A percentile compares a stretch with the other conserved stretches of the same genome.
phyloP scores from a whole-genome alignment of 164 flowering plant species.

The Magnolia officinalis region DNA sequence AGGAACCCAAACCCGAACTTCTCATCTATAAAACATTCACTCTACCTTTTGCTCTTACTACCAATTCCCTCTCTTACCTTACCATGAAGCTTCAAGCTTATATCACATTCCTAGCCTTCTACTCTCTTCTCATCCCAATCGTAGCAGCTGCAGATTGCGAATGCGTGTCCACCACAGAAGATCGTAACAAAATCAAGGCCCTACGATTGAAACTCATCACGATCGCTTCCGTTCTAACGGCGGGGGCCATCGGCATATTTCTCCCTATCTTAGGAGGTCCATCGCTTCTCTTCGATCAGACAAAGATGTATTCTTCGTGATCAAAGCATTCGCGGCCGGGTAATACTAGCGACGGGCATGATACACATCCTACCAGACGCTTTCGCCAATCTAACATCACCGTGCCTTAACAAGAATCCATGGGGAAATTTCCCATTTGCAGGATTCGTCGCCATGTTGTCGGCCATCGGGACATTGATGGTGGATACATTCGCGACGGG shows the following conservation, averaged over 20 bases:
- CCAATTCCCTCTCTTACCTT: not conserved
- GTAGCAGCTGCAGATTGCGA: slow-evolving; percentile 25
- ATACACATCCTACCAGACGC: slow-evolving; percentile 45
- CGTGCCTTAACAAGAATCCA: slow-evolving; percentile 28
- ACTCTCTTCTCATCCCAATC: slow-evolving; percentile 5
- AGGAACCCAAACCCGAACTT: not conserved
- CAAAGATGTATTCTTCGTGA: slow-evolving; percentile 27
- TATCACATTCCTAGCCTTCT: not conserved
- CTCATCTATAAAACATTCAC: not conserved
- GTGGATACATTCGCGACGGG: slow-evolving; percentile 29
- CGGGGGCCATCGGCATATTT: slow-evolving; percentile 35
- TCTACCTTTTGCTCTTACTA: not conserved
- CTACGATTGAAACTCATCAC: slow-evolving; percentile 28
- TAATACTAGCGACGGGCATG: slow-evolving; percentile 41
- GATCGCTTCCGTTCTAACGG: slow-evolving; percentile 27
- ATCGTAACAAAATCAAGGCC: slow-evolving; percentile 14
- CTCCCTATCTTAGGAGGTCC: slow-evolving; percentile 27
- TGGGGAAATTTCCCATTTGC: slow-evolving; percentile 31
- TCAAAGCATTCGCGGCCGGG: slow-evolving; percentile 53
- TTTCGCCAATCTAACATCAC: slow-evolving; percentile 26
- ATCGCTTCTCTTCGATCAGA: slow-evolving; percentile 25
- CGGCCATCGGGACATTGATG: slow-evolving; percentile 33
- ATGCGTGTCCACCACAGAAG: slow-evolving; percentile 17
- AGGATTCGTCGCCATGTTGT: slow-evolving; percentile 31
- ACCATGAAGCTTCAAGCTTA: not conserved